Percentiles rank a stretch among this genome's conserved stretches.
These are phyloP conservation scores for Royoungia palumana DNA, from an alignment of 768 basidiomycete genomes.

Conservation along the genomic window DNA sequence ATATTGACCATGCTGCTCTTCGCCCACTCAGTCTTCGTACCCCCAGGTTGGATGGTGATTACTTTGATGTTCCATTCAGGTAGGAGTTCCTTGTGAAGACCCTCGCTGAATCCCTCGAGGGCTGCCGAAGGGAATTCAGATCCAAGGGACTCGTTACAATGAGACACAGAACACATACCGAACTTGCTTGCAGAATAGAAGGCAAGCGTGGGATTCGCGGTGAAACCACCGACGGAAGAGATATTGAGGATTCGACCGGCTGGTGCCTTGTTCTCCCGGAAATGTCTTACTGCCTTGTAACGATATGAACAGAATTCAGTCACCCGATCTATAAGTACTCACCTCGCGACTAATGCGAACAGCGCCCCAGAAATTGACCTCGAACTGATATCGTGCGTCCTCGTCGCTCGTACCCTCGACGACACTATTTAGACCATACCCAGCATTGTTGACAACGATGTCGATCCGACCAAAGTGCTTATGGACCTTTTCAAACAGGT, in stretches of 20 bases:
- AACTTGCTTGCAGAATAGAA: slow-evolving; percentile 25
- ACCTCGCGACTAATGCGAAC: slow-evolving; percentile 25
- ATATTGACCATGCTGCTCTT: slow-evolving; percentile 18
- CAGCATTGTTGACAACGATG: slow-evolving; percentile 36
- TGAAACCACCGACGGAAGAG: slow-evolving; percentile 20
- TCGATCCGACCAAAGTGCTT: slow-evolving; percentile 31
- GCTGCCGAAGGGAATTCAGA: slow-evolving; percentile 7
- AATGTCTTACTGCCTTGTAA: slow-evolving; percentile 25
- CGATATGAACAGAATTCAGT: background rate
- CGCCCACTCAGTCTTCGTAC: slow-evolving; percentile 18
- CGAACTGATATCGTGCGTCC: slow-evolving; percentile 27
- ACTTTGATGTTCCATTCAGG: slow-evolving; percentile 29
- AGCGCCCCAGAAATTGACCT: slow-evolving; percentile 34
- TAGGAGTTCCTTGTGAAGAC: slow-evolving; percentile 19
- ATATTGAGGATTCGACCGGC: slow-evolving; percentile 23
- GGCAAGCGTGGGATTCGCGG: slow-evolving; percentile 12
- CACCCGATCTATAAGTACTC: background rate
- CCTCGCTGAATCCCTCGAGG: slow-evolving; percentile 26
- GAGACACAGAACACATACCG: slow-evolving; percentile 3
- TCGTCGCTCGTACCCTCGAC: slow-evolving; percentile 26
- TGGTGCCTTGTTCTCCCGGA: slow-evolving; percentile 28
- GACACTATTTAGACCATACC: slow-evolving; percentile 20
- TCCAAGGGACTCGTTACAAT: too few relatives aligned
- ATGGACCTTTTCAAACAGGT: slow-evolving; percentile 21
- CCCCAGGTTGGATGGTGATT: slow-evolving; percentile 20